These are phyloP conservation scores for Clausena lansium DNA, from an alignment of 345 rosid species.

Conservation along the genomic window DNA sequence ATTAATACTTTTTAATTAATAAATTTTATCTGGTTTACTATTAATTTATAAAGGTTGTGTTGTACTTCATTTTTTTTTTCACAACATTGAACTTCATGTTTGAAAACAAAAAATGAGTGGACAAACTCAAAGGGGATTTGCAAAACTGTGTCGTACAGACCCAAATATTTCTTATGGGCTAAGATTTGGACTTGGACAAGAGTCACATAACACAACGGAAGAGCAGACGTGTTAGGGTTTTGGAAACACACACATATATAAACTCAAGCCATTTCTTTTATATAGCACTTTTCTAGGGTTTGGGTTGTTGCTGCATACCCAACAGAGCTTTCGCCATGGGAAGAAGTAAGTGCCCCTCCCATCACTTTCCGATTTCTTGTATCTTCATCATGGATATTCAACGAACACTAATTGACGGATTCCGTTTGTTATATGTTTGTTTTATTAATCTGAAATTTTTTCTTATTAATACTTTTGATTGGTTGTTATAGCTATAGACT, in stretches of 20 bases:
- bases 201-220: neutral
- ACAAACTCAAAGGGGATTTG: too few relatives aligned
- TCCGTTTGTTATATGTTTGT: too few relatives aligned
- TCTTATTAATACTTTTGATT: too few relatives aligned
- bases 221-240: conserved; percentile 9
- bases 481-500: too few relatives aligned
- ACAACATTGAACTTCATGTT: too few relatives aligned
- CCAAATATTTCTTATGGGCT: neutral
- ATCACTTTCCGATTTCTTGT: neutral
- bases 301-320: neutral
- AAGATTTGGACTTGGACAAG: neutral
- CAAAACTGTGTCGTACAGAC: neutral
- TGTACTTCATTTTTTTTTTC: too few relatives aligned
- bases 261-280: neutral
- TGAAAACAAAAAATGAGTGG: too few relatives aligned
- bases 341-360: conserved; percentile 4
- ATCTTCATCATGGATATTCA: neutral
- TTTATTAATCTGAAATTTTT: too few relatives aligned
- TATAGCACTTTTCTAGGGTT: neutral
- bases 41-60: too few relatives aligned
- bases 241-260: neutral
- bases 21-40: too few relatives aligned
- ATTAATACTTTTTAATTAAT: too few relatives aligned
- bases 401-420: too few relatives aligned
- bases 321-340: conserved; percentile 1